Conservation (phyloP, 78 protist species). For the Protostelium mycophagum region DNA sequence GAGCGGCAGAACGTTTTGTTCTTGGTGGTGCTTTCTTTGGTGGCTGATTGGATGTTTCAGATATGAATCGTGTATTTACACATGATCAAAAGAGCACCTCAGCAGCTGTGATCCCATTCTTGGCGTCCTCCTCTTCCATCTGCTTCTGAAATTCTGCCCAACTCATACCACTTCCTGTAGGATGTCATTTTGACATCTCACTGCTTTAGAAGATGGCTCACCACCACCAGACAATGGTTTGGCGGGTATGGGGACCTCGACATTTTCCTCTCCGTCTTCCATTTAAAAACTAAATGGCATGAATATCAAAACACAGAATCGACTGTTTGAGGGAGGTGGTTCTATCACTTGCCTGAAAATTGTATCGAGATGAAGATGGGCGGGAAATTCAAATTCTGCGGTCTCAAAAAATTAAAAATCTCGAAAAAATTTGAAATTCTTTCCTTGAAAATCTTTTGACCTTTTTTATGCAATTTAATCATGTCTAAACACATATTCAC, state of each 20-base stretch:
- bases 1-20: neutral
- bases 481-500: no score
- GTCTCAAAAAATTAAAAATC: no score
- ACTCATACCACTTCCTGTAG: neutral
- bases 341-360: neutral
- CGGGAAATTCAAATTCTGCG: conserved; percentile 1
- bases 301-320: no score
- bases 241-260: neutral
- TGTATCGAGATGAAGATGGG: neutral
- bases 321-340: neutral
- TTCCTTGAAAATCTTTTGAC: no score
- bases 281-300: no score
- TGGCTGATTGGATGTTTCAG: neutral
- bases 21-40: neutral
- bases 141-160: conserved; percentile 1
- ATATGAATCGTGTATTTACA: neutral
- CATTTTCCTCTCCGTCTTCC: neutral
- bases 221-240: neutral
- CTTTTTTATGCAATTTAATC: no score
- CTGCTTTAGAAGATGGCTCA: neutral
- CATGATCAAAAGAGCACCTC: neutral
- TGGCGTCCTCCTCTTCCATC: neutral
- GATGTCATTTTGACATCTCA: neutral
- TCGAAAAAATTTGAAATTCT: no score
- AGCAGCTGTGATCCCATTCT: neutral